These are phyloP conservation scores for Phytophthora tentaculata DNA, from an alignment of 352 stramenopile genomes.

Conservation along the genomic window DNA sequence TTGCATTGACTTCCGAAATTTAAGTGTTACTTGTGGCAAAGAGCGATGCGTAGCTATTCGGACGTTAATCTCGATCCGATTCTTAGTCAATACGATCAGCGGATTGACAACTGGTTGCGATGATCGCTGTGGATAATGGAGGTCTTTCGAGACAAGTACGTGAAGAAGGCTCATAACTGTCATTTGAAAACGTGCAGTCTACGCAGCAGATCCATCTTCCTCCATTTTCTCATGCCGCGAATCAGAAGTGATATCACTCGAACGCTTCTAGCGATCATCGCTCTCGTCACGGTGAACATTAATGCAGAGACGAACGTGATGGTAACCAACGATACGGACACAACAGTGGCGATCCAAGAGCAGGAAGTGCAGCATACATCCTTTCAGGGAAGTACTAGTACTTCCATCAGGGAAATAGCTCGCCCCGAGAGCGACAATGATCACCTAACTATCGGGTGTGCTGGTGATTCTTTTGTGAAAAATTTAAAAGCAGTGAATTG, in stretches of 20 bases:
- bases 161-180: no score
- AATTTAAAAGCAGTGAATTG: no score
- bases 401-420: background rate
- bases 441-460: conserved; percentile 8
- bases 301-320: conserved; percentile 5
- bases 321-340: background rate
- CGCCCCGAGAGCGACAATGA: background rate
- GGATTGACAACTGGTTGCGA: background rate
- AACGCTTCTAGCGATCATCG: conserved; percentile 1
- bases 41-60: background rate
- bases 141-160: no score
- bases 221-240: no score
- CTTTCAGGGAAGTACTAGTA: background rate
- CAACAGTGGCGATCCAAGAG: conserved; percentile 2
- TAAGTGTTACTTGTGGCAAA: background rate
- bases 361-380: conserved; percentile 3
- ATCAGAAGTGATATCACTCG: background rate
- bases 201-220: background rate
- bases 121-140: no score
- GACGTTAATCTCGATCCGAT: background rate
- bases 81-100: conserved; percentile 1
- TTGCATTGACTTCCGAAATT: conserved; percentile 2
- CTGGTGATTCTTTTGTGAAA: no score
- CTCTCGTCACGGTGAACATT: background rate
- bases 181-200: conserved; percentile 2